Conservation (phyloP, 768 basidiomycete genomes). For the Serendipita indica region DNA sequence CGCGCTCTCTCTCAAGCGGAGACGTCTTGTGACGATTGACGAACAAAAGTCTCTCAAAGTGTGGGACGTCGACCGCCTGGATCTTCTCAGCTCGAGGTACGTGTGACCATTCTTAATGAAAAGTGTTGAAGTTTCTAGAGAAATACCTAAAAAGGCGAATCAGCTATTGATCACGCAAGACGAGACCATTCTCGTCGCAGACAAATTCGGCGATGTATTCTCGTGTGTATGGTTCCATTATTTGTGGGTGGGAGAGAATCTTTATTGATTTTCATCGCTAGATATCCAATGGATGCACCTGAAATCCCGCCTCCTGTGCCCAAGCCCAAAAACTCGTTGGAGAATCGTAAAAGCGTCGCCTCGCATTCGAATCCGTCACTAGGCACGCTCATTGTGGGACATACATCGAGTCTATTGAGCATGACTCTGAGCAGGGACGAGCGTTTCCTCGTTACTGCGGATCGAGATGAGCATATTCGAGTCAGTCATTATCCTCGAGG, state of each 20-base stretch:
- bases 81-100: constrained; percentile 50
- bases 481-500: constrained; percentile 82
- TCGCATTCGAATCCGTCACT: constrained; percentile 59
- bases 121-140: constrained; percentile 33
- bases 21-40: constrained; percentile 40
- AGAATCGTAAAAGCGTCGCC: constrained; percentile 22
- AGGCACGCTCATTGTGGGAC: constrained; percentile 66
- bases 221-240: constrained; percentile 30
- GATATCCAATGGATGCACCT: constrained; percentile 43
- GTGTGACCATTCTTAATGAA: too few species aligned
- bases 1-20: neutral
- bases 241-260: neutral
- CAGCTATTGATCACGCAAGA: constrained; percentile 46
- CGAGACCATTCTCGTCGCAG: constrained; percentile 61
- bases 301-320: constrained; percentile 16
- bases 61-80: constrained; percentile 45
- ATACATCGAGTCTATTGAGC: constrained; percentile 69
- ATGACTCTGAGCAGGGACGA: constrained; percentile 55
- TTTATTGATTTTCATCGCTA: constrained; percentile 18
- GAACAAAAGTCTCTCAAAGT: constrained; percentile 76
- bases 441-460: constrained; percentile 70
- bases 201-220: constrained; percentile 94
- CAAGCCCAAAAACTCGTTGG: constrained; percentile 13
- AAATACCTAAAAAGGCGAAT: constrained; percentile 74
- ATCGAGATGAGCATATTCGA: constrained; percentile 91